phyloP scores from a whole-genome alignment of 768 basidiomycete genomes.

The Boletellus ananas region DNA sequence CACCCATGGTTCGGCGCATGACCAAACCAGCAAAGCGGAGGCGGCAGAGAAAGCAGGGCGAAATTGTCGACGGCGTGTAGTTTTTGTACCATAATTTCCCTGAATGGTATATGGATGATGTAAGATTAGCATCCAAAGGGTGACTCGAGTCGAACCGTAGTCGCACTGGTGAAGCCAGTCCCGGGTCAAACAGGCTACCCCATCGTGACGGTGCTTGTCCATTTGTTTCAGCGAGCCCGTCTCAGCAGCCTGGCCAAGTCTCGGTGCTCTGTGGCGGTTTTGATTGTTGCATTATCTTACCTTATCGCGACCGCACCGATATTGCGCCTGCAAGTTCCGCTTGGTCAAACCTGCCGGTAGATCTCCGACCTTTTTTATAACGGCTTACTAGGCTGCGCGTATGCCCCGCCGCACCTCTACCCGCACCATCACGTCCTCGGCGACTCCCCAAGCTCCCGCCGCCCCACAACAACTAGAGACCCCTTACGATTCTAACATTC shows the following conservation, averaged over 20 bases:
- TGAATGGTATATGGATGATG: constrained; percentile 15
- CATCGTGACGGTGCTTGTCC: not conserved
- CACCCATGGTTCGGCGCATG: constrained; percentile 47
- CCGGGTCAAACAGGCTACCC: not conserved
- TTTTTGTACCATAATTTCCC: constrained; percentile 15
- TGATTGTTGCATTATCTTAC: constrained; percentile 21
- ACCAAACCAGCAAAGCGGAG: constrained; percentile 59
- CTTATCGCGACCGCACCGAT: constrained; percentile 17
- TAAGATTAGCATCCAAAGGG: constrained; percentile 17
- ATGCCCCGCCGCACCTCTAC: constrained; percentile 59
- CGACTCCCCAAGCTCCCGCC: constrained; percentile 29
- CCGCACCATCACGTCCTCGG: constrained; percentile 33
- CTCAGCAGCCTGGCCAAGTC: constrained; percentile 12
- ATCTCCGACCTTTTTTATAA: constrained; percentile 39
- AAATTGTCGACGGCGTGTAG: constrained; percentile 1
- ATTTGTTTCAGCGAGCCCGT: constrained; percentile 12
- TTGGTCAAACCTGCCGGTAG: constrained; percentile 26
- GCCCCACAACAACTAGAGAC: constrained; percentile 26
- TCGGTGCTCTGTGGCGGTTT: constrained; percentile 6
- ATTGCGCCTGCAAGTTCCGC: constrained; percentile 19
- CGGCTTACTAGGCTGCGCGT: constrained; percentile 33
- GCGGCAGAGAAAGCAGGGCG: constrained; percentile 32
- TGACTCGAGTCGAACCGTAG: constrained; percentile 6
- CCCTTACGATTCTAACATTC: constrained; percentile 38
- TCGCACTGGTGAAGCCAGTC: not conserved